Percentiles rank a stretch among this genome's conserved stretches.
Conservation (phyloP, 129 eudicot genomes). For the Artemisia annua region DNA sequence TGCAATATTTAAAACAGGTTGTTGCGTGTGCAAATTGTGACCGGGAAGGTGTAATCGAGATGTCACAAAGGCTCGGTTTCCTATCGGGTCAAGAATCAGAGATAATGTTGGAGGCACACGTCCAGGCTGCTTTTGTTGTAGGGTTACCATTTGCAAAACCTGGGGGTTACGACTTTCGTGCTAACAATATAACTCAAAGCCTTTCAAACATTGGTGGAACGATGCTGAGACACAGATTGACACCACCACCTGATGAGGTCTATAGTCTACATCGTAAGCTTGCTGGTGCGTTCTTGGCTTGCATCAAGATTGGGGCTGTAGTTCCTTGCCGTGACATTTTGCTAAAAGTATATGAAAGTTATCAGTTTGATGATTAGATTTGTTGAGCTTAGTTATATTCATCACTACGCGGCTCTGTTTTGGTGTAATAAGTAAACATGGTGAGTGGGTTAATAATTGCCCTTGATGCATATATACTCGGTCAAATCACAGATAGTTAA, state of each 20-base stretch:
- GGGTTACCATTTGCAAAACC: conserved; percentile 82
- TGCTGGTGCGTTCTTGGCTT: conserved; percentile 95
- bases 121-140: conserved; percentile 89
- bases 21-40: conserved; percentile 78
- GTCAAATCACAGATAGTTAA: conserved; percentile 15
- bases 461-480: conserved; percentile 24
- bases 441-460: conserved; percentile 16
- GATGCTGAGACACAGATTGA: conserved; percentile 87
- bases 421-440: not conserved
- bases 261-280: conserved; percentile 95
- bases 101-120: conserved; percentile 88
- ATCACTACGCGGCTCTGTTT: not conserved
- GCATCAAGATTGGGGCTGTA: conserved; percentile 89
- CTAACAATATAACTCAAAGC: conserved; percentile 77
- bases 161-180: conserved; percentile 79
- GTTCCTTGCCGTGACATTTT: conserved; percentile 86
- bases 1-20: conserved; percentile 48
- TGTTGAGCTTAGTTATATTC: not conserved
- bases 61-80: conserved; percentile 91
- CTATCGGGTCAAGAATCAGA: conserved; percentile 80
- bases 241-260: conserved; percentile 98
- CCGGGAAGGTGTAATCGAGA: conserved; percentile 63
- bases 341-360: conserved; percentile 59
- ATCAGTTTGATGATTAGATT: conserved; percentile 55
- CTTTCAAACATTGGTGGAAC: conserved; percentile 80